These are phyloP conservation scores for Nakazawaea molendinolei DNA, from an alignment of 805 yeast genomes.

Conservation along the genomic window DNA sequence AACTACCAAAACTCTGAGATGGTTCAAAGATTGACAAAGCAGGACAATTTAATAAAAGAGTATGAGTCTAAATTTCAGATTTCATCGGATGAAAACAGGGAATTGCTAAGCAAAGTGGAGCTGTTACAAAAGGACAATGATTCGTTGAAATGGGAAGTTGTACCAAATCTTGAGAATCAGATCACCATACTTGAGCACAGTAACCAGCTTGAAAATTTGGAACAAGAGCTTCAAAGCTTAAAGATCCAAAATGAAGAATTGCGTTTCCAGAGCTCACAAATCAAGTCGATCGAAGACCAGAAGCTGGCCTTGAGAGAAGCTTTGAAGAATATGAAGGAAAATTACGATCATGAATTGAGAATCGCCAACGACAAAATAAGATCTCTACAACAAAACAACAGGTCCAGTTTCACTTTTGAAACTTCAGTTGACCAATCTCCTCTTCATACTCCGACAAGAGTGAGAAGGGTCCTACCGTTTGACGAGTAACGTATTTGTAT, in stretches of 20 bases:
- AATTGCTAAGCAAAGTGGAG: constrained; percentile 32
- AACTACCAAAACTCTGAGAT: constrained; percentile 51
- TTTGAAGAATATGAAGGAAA: constrained; percentile 21
- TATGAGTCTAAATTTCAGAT: constrained; percentile 39
- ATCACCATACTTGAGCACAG: constrained; percentile 26
- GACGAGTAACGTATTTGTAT: no score
- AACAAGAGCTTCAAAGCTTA: constrained; percentile 22
- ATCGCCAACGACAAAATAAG: constrained; percentile 20
- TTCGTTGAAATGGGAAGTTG: constrained; percentile 32
- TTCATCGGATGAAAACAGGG: constrained; percentile 27
- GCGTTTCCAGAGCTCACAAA: constrained; percentile 16
- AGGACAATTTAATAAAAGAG: constrained; percentile 42
- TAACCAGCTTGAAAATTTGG: constrained; percentile 17
- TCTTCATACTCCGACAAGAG: constrained; percentile 7
- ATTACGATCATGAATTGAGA: constrained; percentile 21
- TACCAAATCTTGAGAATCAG: constrained; percentile 42
- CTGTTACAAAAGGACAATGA: constrained; percentile 33
- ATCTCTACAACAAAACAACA: constrained; percentile 16
- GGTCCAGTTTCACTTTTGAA: no score
- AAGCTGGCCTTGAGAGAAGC: constrained; percentile 25
- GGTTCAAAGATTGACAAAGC: constrained; percentile 36
- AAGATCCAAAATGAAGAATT: constrained; percentile 24
- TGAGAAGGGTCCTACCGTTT: constrained; percentile 14
- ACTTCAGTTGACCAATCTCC: constrained; percentile 4
- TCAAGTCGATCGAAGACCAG: constrained; percentile 21